phyloP scores from a whole-genome alignment of 192 early-diverging fungal species.

The Funneliformis geosporum region DNA sequence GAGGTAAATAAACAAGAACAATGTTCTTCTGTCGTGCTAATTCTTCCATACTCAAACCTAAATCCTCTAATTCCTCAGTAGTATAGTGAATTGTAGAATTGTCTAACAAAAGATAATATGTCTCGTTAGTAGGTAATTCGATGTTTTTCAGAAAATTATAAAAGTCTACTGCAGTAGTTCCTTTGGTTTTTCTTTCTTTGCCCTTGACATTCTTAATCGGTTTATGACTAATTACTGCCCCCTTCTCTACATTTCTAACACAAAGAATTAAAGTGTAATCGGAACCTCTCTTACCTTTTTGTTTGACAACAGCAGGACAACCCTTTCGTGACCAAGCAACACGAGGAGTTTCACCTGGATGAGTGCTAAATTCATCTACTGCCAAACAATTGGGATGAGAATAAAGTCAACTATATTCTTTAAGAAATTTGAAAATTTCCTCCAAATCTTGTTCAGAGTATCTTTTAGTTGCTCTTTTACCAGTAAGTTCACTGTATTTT shows the following conservation, averaged over 20 bases:
- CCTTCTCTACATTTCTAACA: background rate
- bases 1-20: background rate
- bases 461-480: background rate
- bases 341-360: background rate
- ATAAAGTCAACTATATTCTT: background rate
- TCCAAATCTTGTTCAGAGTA: constrained; percentile 8
- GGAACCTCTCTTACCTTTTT: background rate
- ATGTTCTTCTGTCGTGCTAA: background rate
- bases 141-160: constrained; percentile 11
- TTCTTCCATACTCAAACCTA: background rate
- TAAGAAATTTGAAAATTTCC: background rate
- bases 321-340: background rate
- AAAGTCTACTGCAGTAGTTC: background rate
- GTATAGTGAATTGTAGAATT: constrained; percentile 15
- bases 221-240: constrained; percentile 11
- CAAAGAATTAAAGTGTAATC: constrained; percentile 9
- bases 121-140: background rate
- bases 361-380: background rate
- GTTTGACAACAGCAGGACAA: background rate
- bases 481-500: background rate
- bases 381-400: background rate
- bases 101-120: background rate
- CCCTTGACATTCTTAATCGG: background rate
- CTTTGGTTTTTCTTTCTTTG: no score
- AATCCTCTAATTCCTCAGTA: background rate